phyloP scores from a whole-genome alignment of 2,329 filamentous ascomycete species.

The Xylaria sp. region DNA sequence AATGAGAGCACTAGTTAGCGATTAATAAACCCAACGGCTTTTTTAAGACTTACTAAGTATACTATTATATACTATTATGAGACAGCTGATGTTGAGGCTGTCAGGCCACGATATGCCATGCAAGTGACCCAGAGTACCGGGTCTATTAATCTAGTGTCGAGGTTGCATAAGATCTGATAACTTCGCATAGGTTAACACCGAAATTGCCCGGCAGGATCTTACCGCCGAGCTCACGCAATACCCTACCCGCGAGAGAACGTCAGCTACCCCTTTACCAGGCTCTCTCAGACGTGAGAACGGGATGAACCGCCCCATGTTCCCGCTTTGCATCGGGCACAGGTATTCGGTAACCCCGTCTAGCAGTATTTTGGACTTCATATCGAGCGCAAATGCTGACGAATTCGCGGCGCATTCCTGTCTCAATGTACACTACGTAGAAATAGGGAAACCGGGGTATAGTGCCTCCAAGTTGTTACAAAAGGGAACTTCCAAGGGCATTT shows the following conservation, averaged over 20 bases:
- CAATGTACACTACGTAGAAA: not conserved
- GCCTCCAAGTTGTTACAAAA: constrained; percentile 25
- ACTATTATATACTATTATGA: not conserved
- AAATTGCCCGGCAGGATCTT: constrained; percentile 3
- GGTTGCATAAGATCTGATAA: not conserved
- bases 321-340: not conserved
- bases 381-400: not conserved
- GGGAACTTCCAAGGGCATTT: constrained; percentile 15
- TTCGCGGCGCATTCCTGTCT: not conserved
- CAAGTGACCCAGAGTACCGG: not conserved
- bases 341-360: not conserved
- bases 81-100: not conserved
- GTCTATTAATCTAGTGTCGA: not conserved
- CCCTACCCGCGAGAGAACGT: not conserved
- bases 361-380: not conserved
- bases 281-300: not conserved
- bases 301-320: not conserved
- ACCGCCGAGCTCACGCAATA: not conserved
- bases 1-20: too few relatives aligned
- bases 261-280: not conserved
- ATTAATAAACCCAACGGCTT: too few relatives aligned
- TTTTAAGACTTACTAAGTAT: too few relatives aligned
- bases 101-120: not conserved
- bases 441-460: constrained; percentile 23
- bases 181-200: not conserved